Conservation (phyloP, 1,284 basidiomycete species). For the Pulveroboletus sp. region DNA sequence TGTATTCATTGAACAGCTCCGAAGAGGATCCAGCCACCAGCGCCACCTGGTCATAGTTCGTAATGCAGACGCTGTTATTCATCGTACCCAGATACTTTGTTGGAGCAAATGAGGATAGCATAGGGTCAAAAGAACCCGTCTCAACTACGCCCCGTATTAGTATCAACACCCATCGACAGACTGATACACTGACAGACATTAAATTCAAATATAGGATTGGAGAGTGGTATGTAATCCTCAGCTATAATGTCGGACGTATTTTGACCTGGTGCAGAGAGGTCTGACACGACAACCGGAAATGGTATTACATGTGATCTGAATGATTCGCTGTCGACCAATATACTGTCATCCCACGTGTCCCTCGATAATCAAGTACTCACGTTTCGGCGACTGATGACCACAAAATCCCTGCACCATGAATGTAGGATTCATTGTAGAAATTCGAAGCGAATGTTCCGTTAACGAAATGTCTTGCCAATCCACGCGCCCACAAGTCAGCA, state of each 20-base stretch:
- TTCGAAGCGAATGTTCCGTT: slow-evolving; percentile 41
- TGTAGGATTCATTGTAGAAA: slow-evolving; percentile 34
- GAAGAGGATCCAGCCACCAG: slow-evolving; percentile 46
- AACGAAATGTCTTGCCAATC: slow-evolving; percentile 42
- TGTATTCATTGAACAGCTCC: slow-evolving; percentile 41
- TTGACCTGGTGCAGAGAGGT: slow-evolving; percentile 31
- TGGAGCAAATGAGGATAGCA: slow-evolving; percentile 45
- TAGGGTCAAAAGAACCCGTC: slow-evolving; percentile 48
- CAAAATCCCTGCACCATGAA: slow-evolving; percentile 40
- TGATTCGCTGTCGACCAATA: slow-evolving; percentile 28
- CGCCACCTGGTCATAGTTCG: slow-evolving; percentile 51
- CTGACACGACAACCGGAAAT: slow-evolving; percentile 41
- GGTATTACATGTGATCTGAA: slow-evolving; percentile 39
- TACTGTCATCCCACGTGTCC: neutral
- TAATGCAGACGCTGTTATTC: slow-evolving; percentile 45
- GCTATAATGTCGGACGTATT: slow-evolving; percentile 27
- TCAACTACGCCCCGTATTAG: slow-evolving; percentile 37
- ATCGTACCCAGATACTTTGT: slow-evolving; percentile 46
- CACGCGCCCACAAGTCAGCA: slow-evolving; percentile 38
- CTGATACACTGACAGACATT: slow-evolving; percentile 42
- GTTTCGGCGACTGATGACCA: slow-evolving; percentile 39
- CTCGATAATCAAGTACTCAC: slow-evolving; percentile 22
- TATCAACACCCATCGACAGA: neutral
- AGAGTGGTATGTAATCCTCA: slow-evolving; percentile 35
- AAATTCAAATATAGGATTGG: slow-evolving; percentile 46